Evolutionary conservation across 306 rosid species (phyloP).

Genomic region (Quercus mongolica): DNA sequence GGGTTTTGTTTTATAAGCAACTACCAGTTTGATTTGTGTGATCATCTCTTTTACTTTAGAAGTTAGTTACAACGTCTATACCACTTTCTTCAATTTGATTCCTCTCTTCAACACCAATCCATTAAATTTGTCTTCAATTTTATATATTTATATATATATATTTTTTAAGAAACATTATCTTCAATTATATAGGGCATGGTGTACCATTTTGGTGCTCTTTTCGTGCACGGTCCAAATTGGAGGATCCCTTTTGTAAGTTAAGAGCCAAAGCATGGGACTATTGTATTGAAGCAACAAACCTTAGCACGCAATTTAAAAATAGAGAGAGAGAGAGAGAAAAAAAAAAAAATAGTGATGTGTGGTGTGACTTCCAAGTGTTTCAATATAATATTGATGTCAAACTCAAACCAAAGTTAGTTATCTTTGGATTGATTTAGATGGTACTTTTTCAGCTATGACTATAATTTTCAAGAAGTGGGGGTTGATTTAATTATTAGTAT

Average conservation of each 20-base stretch:
- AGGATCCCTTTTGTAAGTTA: constrained; percentile 16
- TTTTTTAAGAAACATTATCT: constrained; percentile 3
- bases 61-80: constrained; percentile 54
- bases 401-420: constrained; percentile 21
- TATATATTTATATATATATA: background rate
- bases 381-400: constrained; percentile 17
- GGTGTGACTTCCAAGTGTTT: no score
- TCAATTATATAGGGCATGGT: constrained; percentile 8
- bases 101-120: constrained; percentile 25
- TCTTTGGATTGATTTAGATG: constrained; percentile 22
- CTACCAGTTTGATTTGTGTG: constrained; percentile 25
- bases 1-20: constrained; percentile 8
- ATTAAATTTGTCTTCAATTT: background rate
- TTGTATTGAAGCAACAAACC: constrained; percentile 5
- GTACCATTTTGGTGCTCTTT: background rate
- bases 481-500: constrained; percentile 18
- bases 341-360: no score
- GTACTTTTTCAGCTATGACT: constrained; percentile 9
- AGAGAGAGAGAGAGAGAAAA: background rate
- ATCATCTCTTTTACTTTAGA: constrained; percentile 5
- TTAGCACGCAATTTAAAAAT: constrained; percentile 9
- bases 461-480: background rate
- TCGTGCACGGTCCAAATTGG: background rate
- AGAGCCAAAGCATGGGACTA: constrained; percentile 17
- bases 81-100: constrained; percentile 14